These are phyloP conservation scores for Claviceps purpurea DNA, from an alignment of 2,329 filamentous ascomycete species.

Conservation along the genomic window DNA sequence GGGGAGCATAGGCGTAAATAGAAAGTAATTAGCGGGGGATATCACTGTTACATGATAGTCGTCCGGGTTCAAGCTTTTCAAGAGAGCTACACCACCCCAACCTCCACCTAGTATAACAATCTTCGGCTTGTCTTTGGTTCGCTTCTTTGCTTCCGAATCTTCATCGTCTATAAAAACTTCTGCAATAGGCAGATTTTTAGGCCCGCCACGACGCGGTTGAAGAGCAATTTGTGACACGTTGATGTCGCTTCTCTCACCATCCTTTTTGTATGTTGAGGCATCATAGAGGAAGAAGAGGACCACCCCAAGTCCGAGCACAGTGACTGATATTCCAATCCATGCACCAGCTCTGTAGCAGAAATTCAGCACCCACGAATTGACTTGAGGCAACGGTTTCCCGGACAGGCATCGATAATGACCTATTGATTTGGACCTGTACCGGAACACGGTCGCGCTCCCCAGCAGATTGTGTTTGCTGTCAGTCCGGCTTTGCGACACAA, in stretches of 20 bases:
- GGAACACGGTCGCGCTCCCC: not conserved
- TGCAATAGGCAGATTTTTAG: constrained; percentile 88
- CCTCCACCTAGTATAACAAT: constrained; percentile 87
- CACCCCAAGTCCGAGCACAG: constrained; percentile 55
- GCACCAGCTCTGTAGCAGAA: constrained; percentile 55
- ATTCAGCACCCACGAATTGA: constrained; percentile 34
- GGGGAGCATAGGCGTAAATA: constrained; percentile 96
- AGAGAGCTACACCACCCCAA: constrained; percentile 83
- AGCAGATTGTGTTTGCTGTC: not conserved
- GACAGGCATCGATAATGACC: constrained; percentile 24
- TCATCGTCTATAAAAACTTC: constrained; percentile 83
- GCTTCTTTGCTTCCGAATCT: constrained; percentile 55
- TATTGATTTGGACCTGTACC: not conserved
- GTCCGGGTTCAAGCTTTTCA: constrained; percentile 80
- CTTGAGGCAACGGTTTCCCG: constrained; percentile 37
- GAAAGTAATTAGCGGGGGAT: constrained; percentile 88
- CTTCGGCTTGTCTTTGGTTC: constrained; percentile 75
- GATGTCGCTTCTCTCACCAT: constrained; percentile 54
- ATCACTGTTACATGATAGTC: constrained; percentile 95
- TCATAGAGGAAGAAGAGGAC: constrained; percentile 89
- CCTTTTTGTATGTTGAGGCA: constrained; percentile 74
- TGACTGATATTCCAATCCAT: constrained; percentile 55
- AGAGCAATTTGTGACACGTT: constrained; percentile 75
- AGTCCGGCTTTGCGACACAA: not conserved
- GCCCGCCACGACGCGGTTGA: constrained; percentile 68